Base-by-base conservation (phyloP, 805 yeast genomes). In the Jamesozyma gamospora region DNA sequence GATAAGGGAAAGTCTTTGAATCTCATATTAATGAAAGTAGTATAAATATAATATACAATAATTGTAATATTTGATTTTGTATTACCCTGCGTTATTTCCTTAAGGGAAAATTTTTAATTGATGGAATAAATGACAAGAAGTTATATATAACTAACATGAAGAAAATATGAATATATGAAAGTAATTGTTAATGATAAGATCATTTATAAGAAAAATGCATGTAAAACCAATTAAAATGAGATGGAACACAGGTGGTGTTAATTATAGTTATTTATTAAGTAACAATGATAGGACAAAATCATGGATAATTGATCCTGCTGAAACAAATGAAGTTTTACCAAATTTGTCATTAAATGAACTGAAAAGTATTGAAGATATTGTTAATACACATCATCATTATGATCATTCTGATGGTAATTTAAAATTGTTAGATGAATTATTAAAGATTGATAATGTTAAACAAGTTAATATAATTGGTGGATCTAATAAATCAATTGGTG, bases 371-470 rank as follows among this genome's bases (percentile, higher is more conserved):
- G 69, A 68, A 33, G 85, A 90, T 1, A 82, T 92, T 42, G 94
- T 84, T 37, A 92, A 92, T 62, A 92, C 97, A 1, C 99, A 92
- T 57, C 98, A 92, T 58, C 99, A 92, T 60, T 75, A 77, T 55
- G 99, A 92, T 57, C 99, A 92, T 62, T 69, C 96, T 2, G 96
- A 85, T 17, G 97, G 96, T 2, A 88, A 87, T 53, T 61, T 65
- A 4, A 47, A 44, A 2, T 44, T 61, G 40, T 29, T 55, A 16
- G 49, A 52, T 13, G 56, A 55, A 16, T 50, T 62, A 34, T 41
- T 47, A 34, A 56, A 47, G 31, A 43, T 49, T 40, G 44, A 49
- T 2, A 56, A 66, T 55, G 74, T 72, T 35, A 65, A 63, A 6
- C 56, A 79, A 25, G 83, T 87, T 1, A 37, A 37, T 7, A 50